Evolutionary conservation across 441 rosid species (phyloP).

Genomic region (Populus hybrid): DNA sequence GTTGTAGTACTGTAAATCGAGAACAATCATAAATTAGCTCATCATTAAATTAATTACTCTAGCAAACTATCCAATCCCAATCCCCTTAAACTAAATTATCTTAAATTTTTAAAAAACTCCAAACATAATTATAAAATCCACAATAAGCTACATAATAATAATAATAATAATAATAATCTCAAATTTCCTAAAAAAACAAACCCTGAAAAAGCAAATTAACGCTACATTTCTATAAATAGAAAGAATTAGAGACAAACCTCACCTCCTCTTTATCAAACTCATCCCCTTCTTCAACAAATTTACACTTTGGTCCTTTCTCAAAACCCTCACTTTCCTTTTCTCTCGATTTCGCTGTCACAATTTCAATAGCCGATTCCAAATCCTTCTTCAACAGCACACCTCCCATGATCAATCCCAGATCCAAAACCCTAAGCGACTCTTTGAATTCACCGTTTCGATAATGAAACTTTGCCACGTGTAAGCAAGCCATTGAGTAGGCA

Average conservation of each 20-base stretch:
- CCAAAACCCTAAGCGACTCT: slow-evolving; percentile 80
- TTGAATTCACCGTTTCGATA: slow-evolving; percentile 53
- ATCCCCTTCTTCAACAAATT: slow-evolving; percentile 26
- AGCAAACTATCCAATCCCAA: neutral
- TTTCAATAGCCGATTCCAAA: slow-evolving; percentile 61
- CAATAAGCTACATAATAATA: neutral
- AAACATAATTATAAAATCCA: neutral
- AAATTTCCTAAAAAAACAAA: neutral
- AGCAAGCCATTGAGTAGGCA: slow-evolving; percentile 92
- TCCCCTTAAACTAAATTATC: neutral
- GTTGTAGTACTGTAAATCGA: neutral
- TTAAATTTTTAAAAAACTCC: too few relatives aligned
- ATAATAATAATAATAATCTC: too few relatives aligned
- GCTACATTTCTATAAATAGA: neutral
- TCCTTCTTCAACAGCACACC: slow-evolving; percentile 71
- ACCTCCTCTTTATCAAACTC: slow-evolving; percentile 61
- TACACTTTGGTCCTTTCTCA: slow-evolving; percentile 15
- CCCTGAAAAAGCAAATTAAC: neutral
- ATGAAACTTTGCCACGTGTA: slow-evolving; percentile 65
- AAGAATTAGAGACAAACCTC: slow-evolving; percentile 33
- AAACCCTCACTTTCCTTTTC: slow-evolving; percentile 23
- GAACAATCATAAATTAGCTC: neutral
- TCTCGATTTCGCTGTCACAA: slow-evolving; percentile 43
- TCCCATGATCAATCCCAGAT: slow-evolving; percentile 95
- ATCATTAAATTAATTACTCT: neutral